These are phyloP conservation scores for Aspergillus vadensis DNA, from an alignment of 2,329 filamentous ascomycete genomes.

Conservation along the genomic window DNA sequence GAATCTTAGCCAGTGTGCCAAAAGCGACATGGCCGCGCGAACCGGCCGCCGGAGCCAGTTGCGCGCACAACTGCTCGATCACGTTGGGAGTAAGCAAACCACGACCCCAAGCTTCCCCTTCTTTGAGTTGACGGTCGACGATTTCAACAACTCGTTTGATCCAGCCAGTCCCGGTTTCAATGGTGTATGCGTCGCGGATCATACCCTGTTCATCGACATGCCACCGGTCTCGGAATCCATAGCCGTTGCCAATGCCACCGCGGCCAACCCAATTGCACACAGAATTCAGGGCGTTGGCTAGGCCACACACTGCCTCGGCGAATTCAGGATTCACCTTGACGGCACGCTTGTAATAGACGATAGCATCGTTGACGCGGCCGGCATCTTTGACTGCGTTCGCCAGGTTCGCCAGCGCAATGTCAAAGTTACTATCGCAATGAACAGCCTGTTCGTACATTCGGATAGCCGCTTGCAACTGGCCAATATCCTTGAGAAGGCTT, in stretches of 20 bases:
- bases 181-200: constrained; percentile 71
- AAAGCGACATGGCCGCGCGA: constrained; percentile 27
- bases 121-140: constrained; percentile 80
- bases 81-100: constrained; percentile 64
- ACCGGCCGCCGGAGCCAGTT: constrained; percentile 44
- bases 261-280: constrained; percentile 93
- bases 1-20: constrained; percentile 37
- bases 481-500: constrained; percentile 93
- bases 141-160: constrained; percentile 89
- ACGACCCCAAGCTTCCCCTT: constrained; percentile 83
- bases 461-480: constrained; percentile 86
- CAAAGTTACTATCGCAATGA: constrained; percentile 86
- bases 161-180: constrained; percentile 70
- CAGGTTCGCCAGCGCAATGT: constrained; percentile 93
- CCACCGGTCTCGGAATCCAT: constrained; percentile 80
- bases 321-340: constrained; percentile 93
- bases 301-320: constrained; percentile 92
- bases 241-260: constrained; percentile 77
- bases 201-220: constrained; percentile 85
- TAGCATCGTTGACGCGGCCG: constrained; percentile 87
- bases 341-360: constrained; percentile 85
- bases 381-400: constrained; percentile 98
- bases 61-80: constrained; percentile 55
- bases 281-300: constrained; percentile 93
- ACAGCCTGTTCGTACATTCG: constrained; percentile 97